Conservation (phyloP, 129 eudicot species). For the Erigeron canadensis region DNA sequence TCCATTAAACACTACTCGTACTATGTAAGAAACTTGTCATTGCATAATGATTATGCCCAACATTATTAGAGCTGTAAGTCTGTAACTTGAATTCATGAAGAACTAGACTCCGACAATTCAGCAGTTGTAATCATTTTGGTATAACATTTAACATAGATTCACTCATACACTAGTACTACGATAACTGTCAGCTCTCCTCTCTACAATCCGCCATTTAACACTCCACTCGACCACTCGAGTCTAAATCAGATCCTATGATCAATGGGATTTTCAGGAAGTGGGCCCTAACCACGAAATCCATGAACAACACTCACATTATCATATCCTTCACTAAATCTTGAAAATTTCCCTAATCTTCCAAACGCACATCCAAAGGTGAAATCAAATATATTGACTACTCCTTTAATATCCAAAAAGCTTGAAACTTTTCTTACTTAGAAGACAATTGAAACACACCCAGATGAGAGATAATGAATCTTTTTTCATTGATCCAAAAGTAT, state of each 20-base stretch:
- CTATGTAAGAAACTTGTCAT: background rate
- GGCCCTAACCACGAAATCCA: background rate
- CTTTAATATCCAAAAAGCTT: background rate
- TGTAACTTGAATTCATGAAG: background rate
- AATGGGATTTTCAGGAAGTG: background rate
- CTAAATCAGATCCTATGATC: background rate
- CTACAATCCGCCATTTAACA: background rate
- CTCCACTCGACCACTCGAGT: too few relatives aligned
- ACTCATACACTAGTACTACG: background rate
- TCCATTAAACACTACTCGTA: slow-evolving; percentile 1
- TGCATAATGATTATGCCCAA: background rate
- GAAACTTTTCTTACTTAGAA: background rate
- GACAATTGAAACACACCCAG: background rate
- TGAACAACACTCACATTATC: slow-evolving; percentile 4
- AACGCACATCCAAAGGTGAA: background rate
- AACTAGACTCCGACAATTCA: background rate
- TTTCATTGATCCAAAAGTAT: slow-evolving; percentile 7
- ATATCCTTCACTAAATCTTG: background rate
- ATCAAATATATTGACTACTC: background rate
- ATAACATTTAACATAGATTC: background rate
- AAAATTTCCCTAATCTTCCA: slow-evolving; percentile 1
- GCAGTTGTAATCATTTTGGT: background rate
- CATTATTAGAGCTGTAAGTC: background rate
- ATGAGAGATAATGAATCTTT: slow-evolving; percentile 9
- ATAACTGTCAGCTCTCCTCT: background rate